phyloP scores from a whole-genome alignment of 495 filamentous ascomycete species.

The Penicillium canariense region DNA sequence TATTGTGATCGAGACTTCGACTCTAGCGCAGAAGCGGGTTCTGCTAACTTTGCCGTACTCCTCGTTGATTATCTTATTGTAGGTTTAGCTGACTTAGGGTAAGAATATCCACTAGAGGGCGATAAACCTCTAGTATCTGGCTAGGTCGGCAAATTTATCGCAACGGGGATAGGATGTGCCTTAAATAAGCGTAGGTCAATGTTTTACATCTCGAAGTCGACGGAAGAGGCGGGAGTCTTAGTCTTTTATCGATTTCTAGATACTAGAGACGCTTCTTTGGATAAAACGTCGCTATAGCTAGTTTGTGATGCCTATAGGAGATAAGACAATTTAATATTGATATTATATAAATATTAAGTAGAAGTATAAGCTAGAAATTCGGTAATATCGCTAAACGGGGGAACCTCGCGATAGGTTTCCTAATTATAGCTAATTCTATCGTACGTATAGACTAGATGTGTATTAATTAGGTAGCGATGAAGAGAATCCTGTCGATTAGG shows the following conservation, averaged over 20 bases:
- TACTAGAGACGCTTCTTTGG: conserved; percentile 14
- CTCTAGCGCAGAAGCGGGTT: neutral
- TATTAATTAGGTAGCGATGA: conserved; percentile 27
- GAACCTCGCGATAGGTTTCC: conserved; percentile 23
- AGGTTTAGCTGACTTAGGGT: conserved; percentile 7
- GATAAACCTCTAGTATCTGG: conserved; percentile 4
- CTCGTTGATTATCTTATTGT: conserved; percentile 10
- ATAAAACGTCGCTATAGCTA: conserved; percentile 16
- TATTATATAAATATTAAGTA: conserved; percentile 20
- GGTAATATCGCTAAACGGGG: conserved; percentile 24
- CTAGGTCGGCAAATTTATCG: neutral
- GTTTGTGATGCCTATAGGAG: conserved; percentile 10
- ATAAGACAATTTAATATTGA: conserved; percentile 26
- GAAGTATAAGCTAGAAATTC: conserved; percentile 28
- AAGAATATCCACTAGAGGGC: conserved; percentile 10
- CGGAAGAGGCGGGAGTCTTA: conserved; percentile 21
- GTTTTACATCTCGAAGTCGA: conserved; percentile 18
- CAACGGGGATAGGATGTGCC: conserved; percentile 1
- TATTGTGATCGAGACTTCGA: conserved; percentile 7
- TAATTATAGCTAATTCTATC: conserved; percentile 28
- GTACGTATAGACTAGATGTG: conserved; percentile 21
- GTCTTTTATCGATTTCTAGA: conserved; percentile 11
- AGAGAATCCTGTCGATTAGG: conserved; percentile 28
- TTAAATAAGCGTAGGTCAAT: conserved; percentile 22
- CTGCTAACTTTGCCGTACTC: conserved; percentile 11